Evolutionary conservation across 1,284 basidiomycete species (phyloP).

Genomic region (Agaricales sp.): DNA sequence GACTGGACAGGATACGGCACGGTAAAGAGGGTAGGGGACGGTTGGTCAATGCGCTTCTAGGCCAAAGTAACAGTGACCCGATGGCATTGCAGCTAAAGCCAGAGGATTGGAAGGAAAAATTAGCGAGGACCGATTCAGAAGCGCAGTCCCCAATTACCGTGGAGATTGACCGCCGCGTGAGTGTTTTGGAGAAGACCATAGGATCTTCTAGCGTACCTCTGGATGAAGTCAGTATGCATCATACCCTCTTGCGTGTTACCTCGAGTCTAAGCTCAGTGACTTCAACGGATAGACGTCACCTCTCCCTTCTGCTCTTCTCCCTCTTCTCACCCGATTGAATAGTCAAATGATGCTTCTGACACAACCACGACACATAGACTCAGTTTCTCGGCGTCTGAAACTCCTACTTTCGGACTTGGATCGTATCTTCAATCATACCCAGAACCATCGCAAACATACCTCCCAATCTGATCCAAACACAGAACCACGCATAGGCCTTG

Average conservation of each 20-base stretch:
- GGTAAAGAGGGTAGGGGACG: constrained; percentile 54
- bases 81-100: no score
- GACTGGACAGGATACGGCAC: constrained; percentile 58
- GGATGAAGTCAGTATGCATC: constrained; percentile 52
- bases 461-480: constrained; percentile 26
- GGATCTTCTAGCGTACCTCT: constrained; percentile 62
- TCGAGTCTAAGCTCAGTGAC: constrained; percentile 1
- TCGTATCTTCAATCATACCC: constrained; percentile 51
- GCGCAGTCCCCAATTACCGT: constrained; percentile 27
- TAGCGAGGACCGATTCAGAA: no score
- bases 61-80: no score
- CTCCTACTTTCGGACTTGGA: constrained; percentile 90
- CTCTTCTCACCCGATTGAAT: constrained; percentile 75
- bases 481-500: constrained; percentile 27
- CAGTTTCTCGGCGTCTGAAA: constrained; percentile 91
- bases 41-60: constrained; percentile 52
- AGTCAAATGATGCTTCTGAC: constrained; percentile 82
- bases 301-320: constrained; percentile 72
- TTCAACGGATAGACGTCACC: constrained; percentile 38
- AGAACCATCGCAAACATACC: constrained; percentile 29
- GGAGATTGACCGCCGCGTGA: constrained; percentile 72
- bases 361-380: constrained; percentile 93
- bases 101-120: no score
- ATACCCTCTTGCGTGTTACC: constrained; percentile 2
- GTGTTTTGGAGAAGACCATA: constrained; percentile 69